Conservation (phyloP, 2,329 filamentous ascomycete species). For the Neofusicoccum ribis region DNA sequence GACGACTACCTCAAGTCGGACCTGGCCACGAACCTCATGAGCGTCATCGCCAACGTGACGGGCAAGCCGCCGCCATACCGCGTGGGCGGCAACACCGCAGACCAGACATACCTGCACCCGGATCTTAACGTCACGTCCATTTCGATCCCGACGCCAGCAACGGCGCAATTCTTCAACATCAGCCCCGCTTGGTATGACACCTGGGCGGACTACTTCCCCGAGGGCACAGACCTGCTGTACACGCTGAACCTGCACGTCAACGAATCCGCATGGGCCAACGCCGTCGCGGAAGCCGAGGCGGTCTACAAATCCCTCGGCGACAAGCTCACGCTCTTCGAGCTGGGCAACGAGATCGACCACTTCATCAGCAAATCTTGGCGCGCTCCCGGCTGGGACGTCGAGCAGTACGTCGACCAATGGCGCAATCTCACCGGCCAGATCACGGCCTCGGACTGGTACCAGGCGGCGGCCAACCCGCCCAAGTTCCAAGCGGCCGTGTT, state of each 20-base stretch:
- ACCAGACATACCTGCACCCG: constrained; percentile 18
- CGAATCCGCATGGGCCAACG: constrained; percentile 8
- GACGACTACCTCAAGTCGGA: constrained; percentile 19
- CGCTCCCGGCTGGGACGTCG: constrained; percentile 11
- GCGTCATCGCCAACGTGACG: constrained; percentile 13
- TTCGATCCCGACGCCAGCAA: constrained; percentile 6
- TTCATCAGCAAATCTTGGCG: constrained; percentile 17
- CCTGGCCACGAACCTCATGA: constrained; percentile 15
- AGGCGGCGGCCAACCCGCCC: constrained; percentile 11
- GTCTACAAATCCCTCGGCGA: constrained; percentile 9
- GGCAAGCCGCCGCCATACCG: constrained; percentile 15
- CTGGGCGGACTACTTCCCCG: constrained; percentile 17
- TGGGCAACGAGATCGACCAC: constrained; percentile 18
- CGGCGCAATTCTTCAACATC: constrained; percentile 17
- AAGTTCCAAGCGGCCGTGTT: constrained; percentile 23
- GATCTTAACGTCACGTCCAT: constrained; percentile 17
- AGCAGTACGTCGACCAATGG: constrained; percentile 16
- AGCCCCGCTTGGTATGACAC: constrained; percentile 18
- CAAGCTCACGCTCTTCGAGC: constrained; percentile 15
- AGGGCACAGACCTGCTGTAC: constrained; percentile 16
- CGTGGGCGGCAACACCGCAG: constrained; percentile 16
- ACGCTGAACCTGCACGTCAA: constrained; percentile 15
- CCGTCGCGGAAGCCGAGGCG: constrained; percentile 14
- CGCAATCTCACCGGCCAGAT: constrained; percentile 21
- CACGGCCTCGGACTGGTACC: constrained; percentile 20